Evolutionary conservation across 345 rosid species (phyloP), one percentile per base, ranked within the genome.

Genomic region (Stellera chamaejasme): DNA sequence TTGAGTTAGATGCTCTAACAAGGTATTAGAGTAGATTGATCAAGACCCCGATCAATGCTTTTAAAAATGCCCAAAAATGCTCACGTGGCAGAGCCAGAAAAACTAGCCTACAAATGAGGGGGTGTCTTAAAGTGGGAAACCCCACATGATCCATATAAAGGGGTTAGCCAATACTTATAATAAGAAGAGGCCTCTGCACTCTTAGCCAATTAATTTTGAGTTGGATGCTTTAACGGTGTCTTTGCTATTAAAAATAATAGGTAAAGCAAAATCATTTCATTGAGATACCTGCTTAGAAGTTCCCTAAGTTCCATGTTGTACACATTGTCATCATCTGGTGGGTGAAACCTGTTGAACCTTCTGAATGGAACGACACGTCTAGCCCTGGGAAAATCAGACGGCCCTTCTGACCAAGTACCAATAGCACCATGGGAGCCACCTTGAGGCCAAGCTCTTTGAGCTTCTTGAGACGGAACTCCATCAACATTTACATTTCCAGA

Each of bases 261-360:
- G 50, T 36, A 11, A 27, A 53, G 15, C 2, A 11, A 6, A n/a
- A 32, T 32, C 39, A 32, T 32, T 43, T 19, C 23, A 1, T 32
- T 60, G 26, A 56, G n/a, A 26, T 82, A 90, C 97, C 97, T 82
- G 84, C 95, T 82, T 69, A 90, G 46, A 25, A 90, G 95, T 67
- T 90, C 95, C 60, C 97, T 80, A 56, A 90, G 97, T 67, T 90
- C 97, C 84, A 90, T 78, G 48, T 93, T 84, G 59, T 90, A 87
- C 48, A 90, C 85, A 59, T 84, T 87, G 55, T 84, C 97, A 61
- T 90, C 96, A 43, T 84, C 97, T 8, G 93, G 93, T 15, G 83
- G 97, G 63, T 87, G 95, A 63, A 90, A 90, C 76, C 97, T 77
- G 61, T 71, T 84, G 50, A 80, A 70, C 77, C 95, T 80, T 79